These are phyloP conservation scores for Sicyos baderoa DNA, from an alignment of 306 rosid species.

Conservation along the genomic window DNA sequence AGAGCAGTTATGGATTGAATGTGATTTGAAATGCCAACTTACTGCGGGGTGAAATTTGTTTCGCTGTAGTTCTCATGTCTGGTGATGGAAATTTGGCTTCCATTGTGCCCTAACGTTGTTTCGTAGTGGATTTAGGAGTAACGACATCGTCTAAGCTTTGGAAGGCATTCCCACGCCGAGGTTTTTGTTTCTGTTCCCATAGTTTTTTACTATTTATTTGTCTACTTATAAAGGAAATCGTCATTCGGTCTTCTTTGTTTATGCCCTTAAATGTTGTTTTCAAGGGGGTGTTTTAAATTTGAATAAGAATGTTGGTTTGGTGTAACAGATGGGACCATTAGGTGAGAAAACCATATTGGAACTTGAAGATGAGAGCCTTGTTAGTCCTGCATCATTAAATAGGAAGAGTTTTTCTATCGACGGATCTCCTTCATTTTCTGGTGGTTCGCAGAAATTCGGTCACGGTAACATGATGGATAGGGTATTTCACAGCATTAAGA, in stretches of 20 bases:
- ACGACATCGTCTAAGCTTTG: slow-evolving; percentile 19
- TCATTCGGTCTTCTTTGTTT: not conserved
- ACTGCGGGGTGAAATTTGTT: slow-evolving; percentile 12
- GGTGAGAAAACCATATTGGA: slow-evolving; percentile 25
- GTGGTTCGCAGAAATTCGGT: slow-evolving; percentile 20
- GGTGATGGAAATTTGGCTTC: slow-evolving; percentile 32
- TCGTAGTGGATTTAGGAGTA: slow-evolving; percentile 26
- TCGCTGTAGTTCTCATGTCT: slow-evolving; percentile 24
- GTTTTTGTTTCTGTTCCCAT: slow-evolving; percentile 7
- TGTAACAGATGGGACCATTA: slow-evolving; percentile 32
- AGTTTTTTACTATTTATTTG: not conserved
- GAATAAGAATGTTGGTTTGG: slow-evolving; percentile 4
- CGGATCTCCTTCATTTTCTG: slow-evolving; percentile 22
- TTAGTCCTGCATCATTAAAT: slow-evolving; percentile 25
- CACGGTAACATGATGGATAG: slow-evolving; percentile 27
- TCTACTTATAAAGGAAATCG: not conserved
- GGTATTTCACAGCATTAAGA: slow-evolving; percentile 33
- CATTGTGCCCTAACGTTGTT: slow-evolving; percentile 20
- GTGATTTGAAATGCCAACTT: slow-evolving; percentile 2
- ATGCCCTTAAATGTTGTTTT: not conserved
- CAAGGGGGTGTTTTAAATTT: not conserved
- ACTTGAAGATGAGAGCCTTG: slow-evolving; percentile 34
- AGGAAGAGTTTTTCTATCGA: slow-evolving; percentile 27
- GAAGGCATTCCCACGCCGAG: slow-evolving; percentile 30
- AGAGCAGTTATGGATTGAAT: slow-evolving; percentile 15